A percentile compares a stretch with the other conserved stretches of the same genome.
Conservation (phyloP, 116 monocot species). For the Dioscorea cayenensis region DNA sequence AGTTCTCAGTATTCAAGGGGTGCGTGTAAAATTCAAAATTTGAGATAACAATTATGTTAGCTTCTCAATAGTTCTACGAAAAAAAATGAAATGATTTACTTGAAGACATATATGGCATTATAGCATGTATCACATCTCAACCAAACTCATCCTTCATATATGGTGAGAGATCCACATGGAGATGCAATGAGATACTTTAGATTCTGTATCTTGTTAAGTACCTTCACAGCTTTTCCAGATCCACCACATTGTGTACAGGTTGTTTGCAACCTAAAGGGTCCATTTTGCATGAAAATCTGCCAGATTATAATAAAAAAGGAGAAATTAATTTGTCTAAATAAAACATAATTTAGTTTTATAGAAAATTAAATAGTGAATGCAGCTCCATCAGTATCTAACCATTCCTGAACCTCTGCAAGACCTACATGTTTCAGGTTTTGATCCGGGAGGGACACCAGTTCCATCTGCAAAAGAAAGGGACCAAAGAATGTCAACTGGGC, state of each 20-base stretch:
- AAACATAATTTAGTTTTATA: neutral
- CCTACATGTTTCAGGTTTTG: slow-evolving; percentile 82
- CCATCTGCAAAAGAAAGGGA: slow-evolving; percentile 45
- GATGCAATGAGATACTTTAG: no score
- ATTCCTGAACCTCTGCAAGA: slow-evolving; percentile 82
- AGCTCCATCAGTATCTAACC: slow-evolving; percentile 27
- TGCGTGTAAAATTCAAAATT: no score
- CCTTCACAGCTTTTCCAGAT: slow-evolving; percentile 73
- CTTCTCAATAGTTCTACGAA: no score
- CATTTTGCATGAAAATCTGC: slow-evolving; percentile 77
- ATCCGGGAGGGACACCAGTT: slow-evolving; percentile 89
- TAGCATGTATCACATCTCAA: neutral
- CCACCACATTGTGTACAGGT: slow-evolving; percentile 78
- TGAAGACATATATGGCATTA: no score
- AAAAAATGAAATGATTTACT: no score
- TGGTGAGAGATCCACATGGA: neutral
- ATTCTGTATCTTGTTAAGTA: slow-evolving; percentile 5
- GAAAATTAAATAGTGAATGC: neutral
- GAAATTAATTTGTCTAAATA: neutral
- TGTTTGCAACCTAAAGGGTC: slow-evolving; percentile 70
- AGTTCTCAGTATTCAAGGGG: no score
- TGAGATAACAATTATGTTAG: no score
- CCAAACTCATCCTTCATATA: neutral
- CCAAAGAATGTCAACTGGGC: neutral
- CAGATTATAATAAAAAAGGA: slow-evolving; percentile 3